Evolutionary conservation across 371 early-diverging fungal genomes (phyloP).

Genomic region (Saksenaea oblongispora): DNA sequence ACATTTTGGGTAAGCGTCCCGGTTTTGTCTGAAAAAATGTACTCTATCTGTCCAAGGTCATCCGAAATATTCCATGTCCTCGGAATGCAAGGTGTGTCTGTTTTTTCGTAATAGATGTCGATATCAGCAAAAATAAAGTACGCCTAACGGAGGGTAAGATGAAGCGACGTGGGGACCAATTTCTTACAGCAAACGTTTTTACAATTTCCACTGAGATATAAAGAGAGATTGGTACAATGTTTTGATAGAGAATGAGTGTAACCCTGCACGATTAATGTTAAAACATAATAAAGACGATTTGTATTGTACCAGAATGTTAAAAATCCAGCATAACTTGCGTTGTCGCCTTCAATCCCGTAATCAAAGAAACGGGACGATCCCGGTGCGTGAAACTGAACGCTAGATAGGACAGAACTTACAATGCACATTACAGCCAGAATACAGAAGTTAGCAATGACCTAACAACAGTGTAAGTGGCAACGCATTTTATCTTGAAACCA

Average conservation of each 20-base stretch:
- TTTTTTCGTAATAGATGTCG: slow-evolving; percentile 84
- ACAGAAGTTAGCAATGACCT: slow-evolving; percentile 51
- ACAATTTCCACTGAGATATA: slow-evolving; percentile 96
- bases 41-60: slow-evolving; percentile 92
- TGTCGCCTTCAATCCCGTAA: slow-evolving; percentile 36
- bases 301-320: slow-evolving; percentile 49
- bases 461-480: background rate
- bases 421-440: slow-evolving; percentile 59
- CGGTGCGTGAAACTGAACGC: slow-evolving; percentile 48
- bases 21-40: slow-evolving; percentile 97
- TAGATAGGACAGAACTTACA: slow-evolving; percentile 60
- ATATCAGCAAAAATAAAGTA: slow-evolving; percentile 82
- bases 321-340: slow-evolving; percentile 41
- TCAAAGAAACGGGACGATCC: slow-evolving; percentile 38
- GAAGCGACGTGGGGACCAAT: background rate
- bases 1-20: slow-evolving; percentile 83
- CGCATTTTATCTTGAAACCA: background rate
- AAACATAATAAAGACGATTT: slow-evolving; percentile 15
- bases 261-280: slow-evolving; percentile 48
- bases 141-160: slow-evolving; percentile 36
- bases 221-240: slow-evolving; percentile 91
- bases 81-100: slow-evolving; percentile 79
- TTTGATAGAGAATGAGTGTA: slow-evolving; percentile 52
- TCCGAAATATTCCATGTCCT: slow-evolving; percentile 89
- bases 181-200: slow-evolving; percentile 62